Percentiles rank a stretch among this genome's conserved stretches.
Evolutionary conservation across 1,284 basidiomycete genomes (phyloP).

Genomic region (Ustilago bromivora): DNA sequence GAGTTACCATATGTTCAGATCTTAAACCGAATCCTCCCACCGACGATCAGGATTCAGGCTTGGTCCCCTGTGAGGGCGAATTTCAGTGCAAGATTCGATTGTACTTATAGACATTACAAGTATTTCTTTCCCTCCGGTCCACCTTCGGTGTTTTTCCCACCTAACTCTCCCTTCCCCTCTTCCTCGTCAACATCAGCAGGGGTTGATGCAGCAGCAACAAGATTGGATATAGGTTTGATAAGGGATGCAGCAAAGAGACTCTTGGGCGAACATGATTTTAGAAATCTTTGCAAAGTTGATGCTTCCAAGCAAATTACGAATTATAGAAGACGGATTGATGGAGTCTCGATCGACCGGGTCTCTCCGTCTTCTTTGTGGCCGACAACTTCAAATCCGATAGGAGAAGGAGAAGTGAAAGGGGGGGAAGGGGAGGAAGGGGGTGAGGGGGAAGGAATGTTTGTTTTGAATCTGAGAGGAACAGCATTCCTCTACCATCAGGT

Average conservation of each 20-base stretch:
- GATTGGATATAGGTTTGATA: slow-evolving; percentile 75
- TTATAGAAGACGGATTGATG: slow-evolving; percentile 78
- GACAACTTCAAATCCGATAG: neutral
- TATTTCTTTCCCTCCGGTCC: slow-evolving; percentile 79
- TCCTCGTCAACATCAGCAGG: neutral
- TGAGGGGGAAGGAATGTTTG: slow-evolving; percentile 72
- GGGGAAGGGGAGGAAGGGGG: slow-evolving; percentile 12
- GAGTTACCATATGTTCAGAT: slow-evolving; percentile 84
- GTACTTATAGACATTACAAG: slow-evolving; percentile 91
- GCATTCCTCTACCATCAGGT: slow-evolving; percentile 98
- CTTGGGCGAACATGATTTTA: slow-evolving; percentile 92
- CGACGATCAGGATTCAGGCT: slow-evolving; percentile 88
- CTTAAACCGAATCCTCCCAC: slow-evolving; percentile 90
- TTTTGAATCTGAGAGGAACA: slow-evolving; percentile 86
- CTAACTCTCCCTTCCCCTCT: neutral
- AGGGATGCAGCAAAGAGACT: slow-evolving; percentile 79
- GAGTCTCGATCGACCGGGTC: slow-evolving; percentile 75
- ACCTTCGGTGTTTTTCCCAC: slow-evolving; percentile 40
- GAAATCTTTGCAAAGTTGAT: slow-evolving; percentile 96
- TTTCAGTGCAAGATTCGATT: slow-evolving; percentile 91
- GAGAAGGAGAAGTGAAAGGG: neutral
- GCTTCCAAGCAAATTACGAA: slow-evolving; percentile 89
- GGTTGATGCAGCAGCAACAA: slow-evolving; percentile 17
- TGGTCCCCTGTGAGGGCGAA: slow-evolving; percentile 88
- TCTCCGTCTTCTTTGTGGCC: slow-evolving; percentile 43